Percentiles rank a stretch among this genome's conserved stretches.
Evolutionary conservation across 2,329 filamentous ascomycete species (phyloP).

Genomic region (Paecilomyces fulvus): DNA sequence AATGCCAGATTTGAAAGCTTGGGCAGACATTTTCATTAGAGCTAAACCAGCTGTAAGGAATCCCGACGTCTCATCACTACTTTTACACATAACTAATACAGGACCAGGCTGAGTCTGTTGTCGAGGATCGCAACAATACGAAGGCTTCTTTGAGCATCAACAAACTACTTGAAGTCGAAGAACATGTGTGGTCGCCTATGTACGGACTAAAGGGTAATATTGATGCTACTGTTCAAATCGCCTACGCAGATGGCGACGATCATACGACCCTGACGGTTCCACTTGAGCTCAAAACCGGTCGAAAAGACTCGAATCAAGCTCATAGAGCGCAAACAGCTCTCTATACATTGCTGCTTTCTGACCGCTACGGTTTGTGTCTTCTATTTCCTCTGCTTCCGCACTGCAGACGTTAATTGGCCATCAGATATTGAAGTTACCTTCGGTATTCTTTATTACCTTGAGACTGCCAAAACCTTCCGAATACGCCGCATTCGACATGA

Average conservation of each 20-base stretch:
- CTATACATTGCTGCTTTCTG: constrained; percentile 85
- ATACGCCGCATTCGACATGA: constrained; percentile 81
- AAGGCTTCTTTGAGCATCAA: constrained; percentile 76
- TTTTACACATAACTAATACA: constrained; percentile 18
- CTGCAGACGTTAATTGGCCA: background rate
- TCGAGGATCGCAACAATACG: constrained; percentile 70
- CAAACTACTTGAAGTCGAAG: constrained; percentile 91
- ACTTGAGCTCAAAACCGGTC: constrained; percentile 92
- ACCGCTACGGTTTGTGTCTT: constrained; percentile 61
- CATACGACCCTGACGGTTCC: constrained; percentile 71
- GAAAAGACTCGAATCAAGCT: constrained; percentile 63
- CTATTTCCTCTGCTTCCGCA: constrained; percentile 8
- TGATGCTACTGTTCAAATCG: constrained; percentile 88
- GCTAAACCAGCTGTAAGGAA: constrained; percentile 55
- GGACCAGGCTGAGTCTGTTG: constrained; percentile 56
- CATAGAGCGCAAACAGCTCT: constrained; percentile 91
- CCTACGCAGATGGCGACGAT: constrained; percentile 62
- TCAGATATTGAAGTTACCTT: constrained; percentile 78
- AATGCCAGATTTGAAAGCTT: constrained; percentile 69
- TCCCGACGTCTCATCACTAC: background rate
- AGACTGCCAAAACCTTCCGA: constrained; percentile 75
- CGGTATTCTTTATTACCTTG: constrained; percentile 91
- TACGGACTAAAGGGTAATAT: constrained; percentile 97
- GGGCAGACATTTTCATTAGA: constrained; percentile 75
- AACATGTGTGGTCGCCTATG: constrained; percentile 97